phyloP scores from a whole-genome alignment of 306 rosid genomes.

The Lathyrus sativus region DNA sequence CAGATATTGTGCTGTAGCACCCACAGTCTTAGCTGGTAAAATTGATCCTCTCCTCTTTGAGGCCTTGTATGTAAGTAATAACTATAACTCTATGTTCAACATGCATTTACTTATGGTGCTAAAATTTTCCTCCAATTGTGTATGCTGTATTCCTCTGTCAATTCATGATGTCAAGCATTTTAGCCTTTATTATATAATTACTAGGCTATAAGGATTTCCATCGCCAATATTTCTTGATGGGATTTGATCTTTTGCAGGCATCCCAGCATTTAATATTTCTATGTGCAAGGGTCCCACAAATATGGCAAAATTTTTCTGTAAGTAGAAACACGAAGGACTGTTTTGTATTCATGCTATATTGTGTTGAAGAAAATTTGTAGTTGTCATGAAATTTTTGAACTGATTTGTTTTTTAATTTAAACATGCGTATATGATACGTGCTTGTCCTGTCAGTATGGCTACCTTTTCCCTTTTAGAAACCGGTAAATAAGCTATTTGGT shows the following conservation, averaged over 20 bases:
- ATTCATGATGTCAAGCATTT: conserved; percentile 12
- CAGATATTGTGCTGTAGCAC: conserved; percentile 93
- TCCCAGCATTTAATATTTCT: conserved; percentile 92
- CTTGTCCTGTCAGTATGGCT: conserved; percentile 10
- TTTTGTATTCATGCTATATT: conserved; percentile 32
- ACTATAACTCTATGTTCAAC: conserved; percentile 6
- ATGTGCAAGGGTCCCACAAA: conserved; percentile 91
- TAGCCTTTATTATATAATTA: conserved; percentile 15
- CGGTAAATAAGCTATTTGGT: conserved; percentile 25
- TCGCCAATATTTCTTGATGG: conserved; percentile 37
- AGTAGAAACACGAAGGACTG: conserved; percentile 47
- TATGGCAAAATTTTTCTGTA: conserved; percentile 90
- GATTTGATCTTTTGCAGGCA: conserved; percentile 65
- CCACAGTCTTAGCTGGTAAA: conserved; percentile 86
- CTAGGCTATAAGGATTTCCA: conserved; percentile 17
- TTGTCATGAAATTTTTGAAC: conserved; percentile 12
- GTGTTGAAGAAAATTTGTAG: conserved; percentile 31
- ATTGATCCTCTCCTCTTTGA: conserved; percentile 87
- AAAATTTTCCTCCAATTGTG: conserved; percentile 19
- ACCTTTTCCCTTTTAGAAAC: conserved; percentile 16
- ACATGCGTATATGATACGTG: conserved; percentile 18
- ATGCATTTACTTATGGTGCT: conserved; percentile 26
- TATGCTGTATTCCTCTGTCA: neutral
- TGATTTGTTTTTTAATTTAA: conserved; percentile 23
- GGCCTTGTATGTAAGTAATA: conserved; percentile 85